Evolutionary conservation across 805 yeast genomes (phyloP).

Genomic region (Yarrowia hollandica): DNA sequence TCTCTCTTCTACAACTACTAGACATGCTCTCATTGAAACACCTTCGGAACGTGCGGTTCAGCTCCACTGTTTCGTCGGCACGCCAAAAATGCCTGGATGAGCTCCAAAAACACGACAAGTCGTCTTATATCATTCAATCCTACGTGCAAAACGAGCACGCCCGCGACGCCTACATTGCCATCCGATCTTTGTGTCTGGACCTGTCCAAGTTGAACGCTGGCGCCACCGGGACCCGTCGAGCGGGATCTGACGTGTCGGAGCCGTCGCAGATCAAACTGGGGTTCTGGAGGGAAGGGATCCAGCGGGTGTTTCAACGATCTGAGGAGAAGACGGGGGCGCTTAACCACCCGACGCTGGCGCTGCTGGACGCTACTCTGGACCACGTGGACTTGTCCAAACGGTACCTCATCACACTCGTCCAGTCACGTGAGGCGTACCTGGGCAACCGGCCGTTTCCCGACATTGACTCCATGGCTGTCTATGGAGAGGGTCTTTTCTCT

Average conservation of each 20-base stretch:
- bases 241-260: constrained; percentile 31
- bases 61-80: constrained; percentile 33
- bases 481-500: constrained; percentile 77
- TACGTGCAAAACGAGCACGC: constrained; percentile 63
- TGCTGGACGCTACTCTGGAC: constrained; percentile 54
- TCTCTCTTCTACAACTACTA: too few relatives aligned
- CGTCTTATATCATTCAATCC: constrained; percentile 64
- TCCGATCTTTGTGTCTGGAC: constrained; percentile 66
- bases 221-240: constrained; percentile 44
- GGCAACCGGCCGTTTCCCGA: constrained; percentile 49
- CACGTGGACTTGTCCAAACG: constrained; percentile 53
- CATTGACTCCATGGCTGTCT: constrained; percentile 62
- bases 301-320: constrained; percentile 46
- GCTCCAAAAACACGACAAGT: constrained; percentile 54
- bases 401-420: constrained; percentile 59
- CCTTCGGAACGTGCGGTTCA: not conserved
- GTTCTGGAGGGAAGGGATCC: constrained; percentile 69
- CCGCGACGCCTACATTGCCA: constrained; percentile 61
- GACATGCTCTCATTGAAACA: not conserved
- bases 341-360: constrained; percentile 55
- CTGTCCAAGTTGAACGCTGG: constrained; percentile 49
- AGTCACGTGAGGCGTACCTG: constrained; percentile 57
- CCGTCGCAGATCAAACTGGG: constrained; percentile 55
- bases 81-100: constrained; percentile 50
- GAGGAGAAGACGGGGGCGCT: not conserved